Conservation (phyloP, 2,329 filamentous ascomycete genomes). For the Microsporum audouinii region DNA sequence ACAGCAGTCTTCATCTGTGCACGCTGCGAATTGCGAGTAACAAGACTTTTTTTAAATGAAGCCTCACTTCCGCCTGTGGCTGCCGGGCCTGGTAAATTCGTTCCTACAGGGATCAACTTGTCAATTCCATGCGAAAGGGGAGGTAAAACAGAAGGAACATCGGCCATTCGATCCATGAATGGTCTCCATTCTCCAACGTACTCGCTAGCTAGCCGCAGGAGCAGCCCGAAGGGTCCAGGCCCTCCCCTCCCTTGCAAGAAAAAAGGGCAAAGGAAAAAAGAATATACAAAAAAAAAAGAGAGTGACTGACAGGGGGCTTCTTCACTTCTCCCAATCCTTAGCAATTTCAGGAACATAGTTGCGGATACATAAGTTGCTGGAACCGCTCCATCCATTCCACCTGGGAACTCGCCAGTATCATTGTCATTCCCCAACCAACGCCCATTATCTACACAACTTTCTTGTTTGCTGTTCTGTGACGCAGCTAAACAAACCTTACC, state of each 20-base stretch:
- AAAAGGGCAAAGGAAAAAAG: background rate
- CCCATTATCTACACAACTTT: background rate
- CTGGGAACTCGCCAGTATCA: background rate
- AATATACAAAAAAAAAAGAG: background rate
- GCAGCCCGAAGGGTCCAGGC: background rate
- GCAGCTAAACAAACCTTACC: background rate
- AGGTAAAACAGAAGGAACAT: background rate
- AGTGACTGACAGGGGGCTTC: background rate
- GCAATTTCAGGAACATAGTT: slow-evolving; percentile 4
- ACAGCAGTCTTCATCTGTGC: background rate
- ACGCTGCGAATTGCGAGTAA: background rate
- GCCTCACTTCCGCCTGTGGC: background rate
- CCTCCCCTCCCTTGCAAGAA: background rate
- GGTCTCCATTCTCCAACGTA: background rate
- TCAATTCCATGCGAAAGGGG: background rate
- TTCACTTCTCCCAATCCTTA: background rate
- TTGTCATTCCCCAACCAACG: background rate
- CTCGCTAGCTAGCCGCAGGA: slow-evolving; percentile 4
- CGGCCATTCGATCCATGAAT: background rate
- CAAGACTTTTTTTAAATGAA: background rate
- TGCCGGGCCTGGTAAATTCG: background rate
- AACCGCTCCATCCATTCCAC: background rate
- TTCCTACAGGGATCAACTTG: background rate
- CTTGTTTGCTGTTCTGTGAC: background rate
- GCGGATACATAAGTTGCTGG: slow-evolving; percentile 1